phyloP scores from a whole-genome alignment of 305 asterid genomes.

The Fraxinus greggii region DNA sequence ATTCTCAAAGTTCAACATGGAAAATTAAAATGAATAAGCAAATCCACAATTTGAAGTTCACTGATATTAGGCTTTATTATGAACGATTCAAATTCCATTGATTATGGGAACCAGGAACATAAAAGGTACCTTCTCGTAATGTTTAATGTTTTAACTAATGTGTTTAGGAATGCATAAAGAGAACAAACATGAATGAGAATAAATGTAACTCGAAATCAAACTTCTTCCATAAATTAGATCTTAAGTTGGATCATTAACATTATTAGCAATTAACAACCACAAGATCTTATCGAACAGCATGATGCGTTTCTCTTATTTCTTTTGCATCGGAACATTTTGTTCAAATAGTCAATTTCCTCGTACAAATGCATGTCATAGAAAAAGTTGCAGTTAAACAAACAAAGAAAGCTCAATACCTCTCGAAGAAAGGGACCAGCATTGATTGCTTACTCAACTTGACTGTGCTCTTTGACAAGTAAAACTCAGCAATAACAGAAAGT shows the following conservation, averaged over 20 bases:
- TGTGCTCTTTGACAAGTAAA: constrained; percentile 41
- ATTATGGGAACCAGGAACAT: background rate
- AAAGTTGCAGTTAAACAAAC: background rate
- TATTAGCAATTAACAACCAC: background rate
- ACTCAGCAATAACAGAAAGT: constrained; percentile 47
- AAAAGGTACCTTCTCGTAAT: background rate
- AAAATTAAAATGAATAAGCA: background rate
- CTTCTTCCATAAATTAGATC: background rate
- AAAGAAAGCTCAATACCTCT: constrained; percentile 48
- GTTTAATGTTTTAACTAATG: background rate
- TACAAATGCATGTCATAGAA: background rate
- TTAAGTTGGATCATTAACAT: background rate
- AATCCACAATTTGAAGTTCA: background rate
- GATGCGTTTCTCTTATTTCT: background rate
- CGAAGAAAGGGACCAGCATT: constrained; percentile 84
- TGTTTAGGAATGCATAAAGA: background rate
- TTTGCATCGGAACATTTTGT: background rate
- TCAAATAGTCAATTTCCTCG: background rate
- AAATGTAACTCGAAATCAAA: background rate
- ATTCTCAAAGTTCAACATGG: background rate
- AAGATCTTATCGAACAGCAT: background rate
- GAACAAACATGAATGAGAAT: background rate
- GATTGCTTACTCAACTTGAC: constrained; percentile 52
- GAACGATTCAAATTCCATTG: background rate
- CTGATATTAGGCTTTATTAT: background rate